Base-by-base conservation (phyloP, 2,329 filamentous ascomycete genomes). In the Xylariaceae sp. region DNA sequence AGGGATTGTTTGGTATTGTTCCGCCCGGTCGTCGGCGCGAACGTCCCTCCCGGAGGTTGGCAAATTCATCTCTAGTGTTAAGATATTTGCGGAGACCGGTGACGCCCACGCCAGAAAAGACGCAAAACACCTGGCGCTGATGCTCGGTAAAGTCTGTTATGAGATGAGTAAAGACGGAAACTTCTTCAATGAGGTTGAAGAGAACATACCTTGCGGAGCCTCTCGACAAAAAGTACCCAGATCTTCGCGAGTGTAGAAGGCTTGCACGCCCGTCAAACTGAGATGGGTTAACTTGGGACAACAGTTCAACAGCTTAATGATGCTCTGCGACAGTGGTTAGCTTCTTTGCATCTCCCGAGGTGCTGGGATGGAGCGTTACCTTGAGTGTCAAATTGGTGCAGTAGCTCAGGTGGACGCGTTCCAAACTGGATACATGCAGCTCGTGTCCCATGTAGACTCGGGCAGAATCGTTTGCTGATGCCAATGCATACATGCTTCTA, bases 331-430 rank as follows among this genome's bases (percentile, higher is more conserved):
- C 8, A 8, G 23, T 47, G 65, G 35, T 60, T 66, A 65, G 47
- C 37, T 53, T 23, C 15, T 34, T 8, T 11, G 13, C 47, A n/a
- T 58, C 11, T 4, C 37, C 13, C 1, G 37, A 35, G n/a, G 8
- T 3, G 44, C 30, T n/a, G 23, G 23, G 37, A 45, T 4, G 6
- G 34, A 10, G 11, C 5, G 57, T 77, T 81, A 94, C 92, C 74
- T 85, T 83, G 54, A 96, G 80, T 1, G 89, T 94, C 55, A 99
- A 76, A 64, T 90, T 88, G 47, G 89, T 85, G 75, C 94, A 99
- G 73, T 99, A 97, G 74, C 92, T 97, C 45, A 99, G 81, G 78
- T 99, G 94, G 8, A 99, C 94, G 66, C 94, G 84, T 77, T 99
- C 94, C 30, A 99, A 78, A 68, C 88, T 92, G 60, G 82, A 81